Percentiles rank a stretch among this genome's conserved stretches.
phyloP scores from a whole-genome alignment of 257 asterid genomes.

The Cynanchum wilfordii region DNA sequence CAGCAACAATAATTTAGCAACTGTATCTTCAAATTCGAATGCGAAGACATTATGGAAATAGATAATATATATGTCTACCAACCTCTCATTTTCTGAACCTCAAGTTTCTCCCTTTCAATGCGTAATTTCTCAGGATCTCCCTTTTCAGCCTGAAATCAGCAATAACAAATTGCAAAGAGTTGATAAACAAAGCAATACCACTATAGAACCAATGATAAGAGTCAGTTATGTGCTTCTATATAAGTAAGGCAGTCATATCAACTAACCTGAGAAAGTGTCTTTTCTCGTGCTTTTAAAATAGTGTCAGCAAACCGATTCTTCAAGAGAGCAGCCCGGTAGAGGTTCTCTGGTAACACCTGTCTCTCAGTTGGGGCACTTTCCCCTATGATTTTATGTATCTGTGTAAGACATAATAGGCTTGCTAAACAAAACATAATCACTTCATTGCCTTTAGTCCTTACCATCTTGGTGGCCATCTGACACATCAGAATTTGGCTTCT shows the following conservation, averaged over 20 bases:
- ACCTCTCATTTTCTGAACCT: constrained; percentile 79
- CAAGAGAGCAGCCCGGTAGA: constrained; percentile 76
- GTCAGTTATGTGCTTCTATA: not conserved
- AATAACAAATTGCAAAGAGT: not conserved
- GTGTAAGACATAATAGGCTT: constrained; percentile 16
- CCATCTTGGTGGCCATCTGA: constrained; percentile 64
- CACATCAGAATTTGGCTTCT: constrained; percentile 48
- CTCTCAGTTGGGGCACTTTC: constrained; percentile 52
- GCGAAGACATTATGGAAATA: not conserved
- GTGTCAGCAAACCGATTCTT: constrained; percentile 76
- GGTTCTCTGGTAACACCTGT: constrained; percentile 75
- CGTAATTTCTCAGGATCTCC: constrained; percentile 70
- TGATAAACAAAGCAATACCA: not conserved
- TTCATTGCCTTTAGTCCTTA: constrained; percentile 30
- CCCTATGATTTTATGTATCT: constrained; percentile 33
- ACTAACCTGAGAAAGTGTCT: constrained; percentile 64
- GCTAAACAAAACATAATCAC: constrained; percentile 5
- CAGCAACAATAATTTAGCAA: not conserved
- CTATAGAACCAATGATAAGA: not conserved
- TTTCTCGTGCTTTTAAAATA: constrained; percentile 84
- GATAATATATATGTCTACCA: not conserved
- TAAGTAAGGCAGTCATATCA: not conserved
- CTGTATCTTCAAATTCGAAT: not conserved
- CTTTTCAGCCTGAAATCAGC: constrained; percentile 48
- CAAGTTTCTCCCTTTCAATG: constrained; percentile 82